Conservation (phyloP, 257 asterid species). For the Petunia axillaris region DNA sequence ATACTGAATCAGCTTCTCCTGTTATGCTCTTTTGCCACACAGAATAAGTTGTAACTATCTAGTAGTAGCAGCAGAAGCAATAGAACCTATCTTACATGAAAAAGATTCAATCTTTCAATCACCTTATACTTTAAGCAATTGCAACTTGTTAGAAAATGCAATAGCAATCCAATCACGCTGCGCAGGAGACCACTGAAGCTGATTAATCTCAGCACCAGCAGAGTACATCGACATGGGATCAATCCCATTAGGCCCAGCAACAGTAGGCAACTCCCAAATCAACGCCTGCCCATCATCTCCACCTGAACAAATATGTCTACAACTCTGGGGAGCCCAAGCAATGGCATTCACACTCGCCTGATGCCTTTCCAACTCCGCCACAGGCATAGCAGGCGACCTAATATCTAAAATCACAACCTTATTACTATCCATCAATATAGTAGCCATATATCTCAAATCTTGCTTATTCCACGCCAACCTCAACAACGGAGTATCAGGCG, state of each 20-base stretch:
- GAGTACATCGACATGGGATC: constrained; percentile 79
- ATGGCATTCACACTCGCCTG: constrained; percentile 83
- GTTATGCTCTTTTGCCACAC: background rate
- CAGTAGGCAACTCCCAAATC: constrained; percentile 89
- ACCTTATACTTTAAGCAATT: constrained; percentile 83
- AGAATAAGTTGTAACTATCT: constrained; percentile 13
- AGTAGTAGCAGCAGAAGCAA: background rate
- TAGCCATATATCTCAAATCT: constrained; percentile 94
- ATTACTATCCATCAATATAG: constrained; percentile 81
- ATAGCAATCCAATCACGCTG: constrained; percentile 89
- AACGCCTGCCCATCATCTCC: constrained; percentile 92
- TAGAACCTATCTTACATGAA: background rate
- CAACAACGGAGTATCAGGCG: constrained; percentile 76
- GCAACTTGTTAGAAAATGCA: constrained; percentile 83
- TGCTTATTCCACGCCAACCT: constrained; percentile 97
- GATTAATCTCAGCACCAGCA: constrained; percentile 78
- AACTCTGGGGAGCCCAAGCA: constrained; percentile 95
- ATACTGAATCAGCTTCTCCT: background rate
- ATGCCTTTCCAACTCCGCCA: constrained; percentile 90
- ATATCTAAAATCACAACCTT: constrained; percentile 84
- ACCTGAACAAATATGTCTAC: constrained; percentile 80
- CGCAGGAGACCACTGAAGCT: constrained; percentile 89
- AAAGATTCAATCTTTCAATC: constrained; percentile 1
- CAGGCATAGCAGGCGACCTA: constrained; percentile 81
- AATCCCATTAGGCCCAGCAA: constrained; percentile 91